Base-by-base conservation (phyloP, 2,329 filamentous ascomycete genomes). In the Chrysoporthe deuterocubensis region DNA sequence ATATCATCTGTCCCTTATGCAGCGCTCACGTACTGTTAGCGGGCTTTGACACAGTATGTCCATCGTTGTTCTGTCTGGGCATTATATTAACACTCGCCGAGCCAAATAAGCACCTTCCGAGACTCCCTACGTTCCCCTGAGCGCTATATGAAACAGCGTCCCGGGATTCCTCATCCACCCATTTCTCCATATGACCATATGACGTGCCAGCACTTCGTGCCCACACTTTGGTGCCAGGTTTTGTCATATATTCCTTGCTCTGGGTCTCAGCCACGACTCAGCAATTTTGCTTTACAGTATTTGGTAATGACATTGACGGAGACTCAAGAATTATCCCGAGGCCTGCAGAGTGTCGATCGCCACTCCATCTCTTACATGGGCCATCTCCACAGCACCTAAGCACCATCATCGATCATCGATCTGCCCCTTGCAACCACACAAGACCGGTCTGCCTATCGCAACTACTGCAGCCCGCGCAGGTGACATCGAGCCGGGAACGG, bases 71-170 rank as follows among this genome's bases (percentile, higher is more conserved):
- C 4, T 54, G 11, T 21, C 21, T 26, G 9, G n/a, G 46, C 46
- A 56, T 32, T 32, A 7, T 18, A 34, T 18, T 16, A 18, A 56
- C 32, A 37, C 13, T 13, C 44, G 13, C 18, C 44, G 18, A 6
- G 52, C 32, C 52, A 18, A 40, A 57, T 40, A 34, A 54, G 50
- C 26, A 40, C 34, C 50, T 16, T 7, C 5, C n/a, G 44, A 18
- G 46, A 56, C 40, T 44, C 65, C 48, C 59, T 37, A 63, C 63
- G 46, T 43, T 62, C 65, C 58, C 62, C 56, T 61, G 60, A 44
- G 62, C 34, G 66, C 42, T 61, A 65, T 65, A 62, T 65, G 66
- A 68, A 68, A 68, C 66, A 58, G 57, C 54, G 59, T 43, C 48
- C 63, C 43, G 37, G 59, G 59, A 26, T 26, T n/a, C 26, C 60